Evolutionary conservation across 1,139 yeast genomes (phyloP), one percentile per base, ranked within the genome.

Genomic region (Pichia sp.): DNA sequence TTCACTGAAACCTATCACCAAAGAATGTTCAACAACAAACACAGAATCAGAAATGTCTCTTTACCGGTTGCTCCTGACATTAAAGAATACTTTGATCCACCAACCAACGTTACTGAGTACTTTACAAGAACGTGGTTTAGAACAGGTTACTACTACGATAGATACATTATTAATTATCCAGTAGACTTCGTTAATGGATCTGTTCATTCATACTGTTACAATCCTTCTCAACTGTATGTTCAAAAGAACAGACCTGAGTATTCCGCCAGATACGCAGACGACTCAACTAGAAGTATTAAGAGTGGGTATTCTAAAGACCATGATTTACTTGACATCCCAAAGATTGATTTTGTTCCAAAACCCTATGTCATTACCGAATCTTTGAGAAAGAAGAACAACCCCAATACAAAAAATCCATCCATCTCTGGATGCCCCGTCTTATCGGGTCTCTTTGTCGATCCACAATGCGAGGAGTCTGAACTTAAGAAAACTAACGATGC

Each of bases 91-190:
- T 62, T 62, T 47, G 56, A 54, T 35, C 58, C 62, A 14, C 60
- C 63, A n/a, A 38, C 40, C 2, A 44, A 27, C 2, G 7, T 56
- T 4, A 27, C 30, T 4, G 59, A 59, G 5, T 45, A 32, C 14
- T 36, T 55, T 11, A 10, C 45, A 3, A 57, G 52, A 24, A 37
- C 56, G 3, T 62, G 66, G 67, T 38, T 53, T 14, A 52, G 67
- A 43, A 55, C 67, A 1, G 65, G 53, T 33, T 65, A 64, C 41
- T 59, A 59, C 42, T 63, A 61, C 48, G 63, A 62, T 45, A 50
- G 61, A 36, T 59, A 59, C 38, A 33, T 60, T 12, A 48, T 60
- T 12, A 62, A 63, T 45, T 55, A 57, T 24, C 65, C 64, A 0
- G 21, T 42, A 4, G 20, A 38, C 47, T 18, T 62, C 52, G 32